Conservation (phyloP, 371 early-diverging fungal species). For the Mucor circinelloides region DNA sequence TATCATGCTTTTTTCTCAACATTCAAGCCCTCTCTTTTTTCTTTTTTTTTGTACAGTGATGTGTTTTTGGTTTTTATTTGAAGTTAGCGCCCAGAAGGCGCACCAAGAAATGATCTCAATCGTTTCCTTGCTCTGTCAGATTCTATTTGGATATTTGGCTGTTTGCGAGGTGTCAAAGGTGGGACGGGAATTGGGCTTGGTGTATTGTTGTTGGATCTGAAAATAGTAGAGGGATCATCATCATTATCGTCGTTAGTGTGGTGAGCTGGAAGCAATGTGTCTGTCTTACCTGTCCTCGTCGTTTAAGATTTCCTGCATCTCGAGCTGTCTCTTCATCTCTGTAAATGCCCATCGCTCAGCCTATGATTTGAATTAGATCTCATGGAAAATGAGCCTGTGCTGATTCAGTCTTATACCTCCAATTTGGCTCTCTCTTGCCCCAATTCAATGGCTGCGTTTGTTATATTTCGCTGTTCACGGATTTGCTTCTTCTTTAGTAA, state of each 20-base stretch:
- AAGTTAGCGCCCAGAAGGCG: constrained; percentile 18
- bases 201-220: neutral
- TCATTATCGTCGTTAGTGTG: neutral
- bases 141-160: neutral
- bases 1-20: neutral
- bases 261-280: neutral
- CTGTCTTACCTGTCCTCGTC: constrained; percentile 6
- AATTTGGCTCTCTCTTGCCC: constrained; percentile 37
- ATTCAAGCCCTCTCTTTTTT: neutral
- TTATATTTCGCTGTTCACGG: constrained; percentile 31
- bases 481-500: constrained; percentile 19
- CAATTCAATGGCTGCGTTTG: constrained; percentile 40
- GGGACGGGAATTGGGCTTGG: neutral
- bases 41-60: neutral
- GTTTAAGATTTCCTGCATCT: constrained; percentile 27
- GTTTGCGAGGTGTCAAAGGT: neutral
- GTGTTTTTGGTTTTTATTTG: neutral
- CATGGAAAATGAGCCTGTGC: neutral
- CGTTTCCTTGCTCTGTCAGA: constrained; percentile 18
- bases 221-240: neutral
- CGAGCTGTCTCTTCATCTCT: constrained; percentile 33
- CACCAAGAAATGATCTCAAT: constrained; percentile 18
- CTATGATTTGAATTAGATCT: constrained; percentile 3
- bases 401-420: constrained; percentile 13
- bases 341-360: constrained; percentile 46